Evolutionary conservation across 306 rosid species (phyloP), one percentile per base, ranked within the genome.

Genomic region (Rosa rugosa): DNA sequence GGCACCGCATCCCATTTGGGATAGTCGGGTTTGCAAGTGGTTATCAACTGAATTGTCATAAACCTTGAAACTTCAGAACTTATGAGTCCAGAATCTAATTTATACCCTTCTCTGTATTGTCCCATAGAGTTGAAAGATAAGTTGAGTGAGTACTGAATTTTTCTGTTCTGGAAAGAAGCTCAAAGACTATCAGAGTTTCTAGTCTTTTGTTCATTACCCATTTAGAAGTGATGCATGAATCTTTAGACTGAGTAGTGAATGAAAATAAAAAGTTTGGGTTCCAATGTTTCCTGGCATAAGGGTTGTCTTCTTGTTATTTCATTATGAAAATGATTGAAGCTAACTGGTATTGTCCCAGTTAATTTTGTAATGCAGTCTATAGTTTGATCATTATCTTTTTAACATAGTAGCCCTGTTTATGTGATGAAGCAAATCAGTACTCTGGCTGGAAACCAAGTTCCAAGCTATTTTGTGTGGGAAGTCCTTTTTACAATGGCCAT

Each of bases 401-500:
- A 47, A 76, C 65, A 73, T 81, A 77, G 31, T 44, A 38, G 6
- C 45, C 56, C 17, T 79, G 59, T 41, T 73, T 51, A 78, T 75
- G 40, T 69, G 73, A 75, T 79, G 80, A 85, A 94, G 98, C 98
- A 94, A 91, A 94, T 94, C 65, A 94, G 97, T 84, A 91, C 97
- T 50, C 86, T 91, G 1, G 94, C 93, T 51, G 91, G 98, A 75
- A 87, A 87, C 82, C 85, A 20, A 83, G 18, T 9, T 72, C 98
- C 98, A 11, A 94, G 97, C 87, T 86, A 85, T 76, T 91, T 86
- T 86, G 84, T 84, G 10, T 57, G 93, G 93, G 98, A 93, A 84
- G 94, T 91, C 66, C 78, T 89, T 40, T 93, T 91, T 66, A 85
- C 95, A 60, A 93, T 91, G 93, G 89, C 62, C 49, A 90, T 91